phyloP scores from a whole-genome alignment of 192 early-diverging fungal species.

The Oehlia diaphana region DNA sequence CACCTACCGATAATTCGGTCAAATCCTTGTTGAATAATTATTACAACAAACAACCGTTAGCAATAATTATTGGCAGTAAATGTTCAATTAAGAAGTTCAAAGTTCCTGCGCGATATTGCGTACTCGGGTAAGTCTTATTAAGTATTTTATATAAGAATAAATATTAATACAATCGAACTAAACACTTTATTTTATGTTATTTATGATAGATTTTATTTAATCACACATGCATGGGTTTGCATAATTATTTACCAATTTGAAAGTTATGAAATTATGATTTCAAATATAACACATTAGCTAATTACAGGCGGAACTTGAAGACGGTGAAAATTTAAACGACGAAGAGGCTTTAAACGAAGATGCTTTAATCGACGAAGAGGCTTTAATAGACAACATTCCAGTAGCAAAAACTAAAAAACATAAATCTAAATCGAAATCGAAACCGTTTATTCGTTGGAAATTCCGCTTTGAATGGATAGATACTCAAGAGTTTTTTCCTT shows the following conservation, averaged over 20 bases:
- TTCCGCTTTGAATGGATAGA: conserved; percentile 14
- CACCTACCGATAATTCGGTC: neutral
- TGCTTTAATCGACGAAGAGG: neutral
- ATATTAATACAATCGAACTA: neutral
- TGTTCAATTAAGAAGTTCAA: neutral
- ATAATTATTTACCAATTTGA: neutral
- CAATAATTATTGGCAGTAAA: neutral
- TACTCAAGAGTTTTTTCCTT: neutral
- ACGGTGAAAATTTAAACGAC: neutral
- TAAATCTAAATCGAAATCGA: neutral
- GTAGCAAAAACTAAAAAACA: neutral
- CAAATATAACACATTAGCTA: neutral
- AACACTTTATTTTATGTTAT: neutral
- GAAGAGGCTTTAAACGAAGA: neutral
- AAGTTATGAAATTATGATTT: neutral
- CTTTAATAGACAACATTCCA: neutral
- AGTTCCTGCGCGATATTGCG: conserved; percentile 7
- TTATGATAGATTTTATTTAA: neutral
- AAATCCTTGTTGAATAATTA: neutral
- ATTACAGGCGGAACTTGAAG: neutral
- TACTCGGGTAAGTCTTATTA: neutral
- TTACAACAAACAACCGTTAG: neutral
- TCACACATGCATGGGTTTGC: conserved; percentile 6
- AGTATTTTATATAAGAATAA: neutral
- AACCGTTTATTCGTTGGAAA: neutral